A percentile compares a stretch with the other conserved stretches of the same genome.
phyloP scores from a whole-genome alignment of 768 basidiomycete species.

The Suillus subaureus region DNA sequence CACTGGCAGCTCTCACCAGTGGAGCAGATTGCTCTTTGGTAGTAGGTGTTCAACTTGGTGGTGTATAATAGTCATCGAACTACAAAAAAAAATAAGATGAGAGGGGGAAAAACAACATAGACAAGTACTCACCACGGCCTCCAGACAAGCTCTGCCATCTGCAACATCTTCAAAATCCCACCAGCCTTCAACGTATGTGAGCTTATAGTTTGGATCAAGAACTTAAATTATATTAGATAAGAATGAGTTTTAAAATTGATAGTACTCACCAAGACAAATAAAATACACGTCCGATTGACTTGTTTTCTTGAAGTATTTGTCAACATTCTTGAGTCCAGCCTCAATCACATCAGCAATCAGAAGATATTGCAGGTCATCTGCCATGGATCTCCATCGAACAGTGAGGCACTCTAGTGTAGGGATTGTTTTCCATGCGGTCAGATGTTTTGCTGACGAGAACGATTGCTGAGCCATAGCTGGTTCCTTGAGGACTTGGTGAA shows the following conservation, averaged over 20 bases:
- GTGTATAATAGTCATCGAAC: neutral
- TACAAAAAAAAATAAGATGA: neutral
- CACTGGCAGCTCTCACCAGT: neutral
- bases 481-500: neutral
- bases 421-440: neutral
- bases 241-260: no score
- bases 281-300: neutral
- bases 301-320: slow-evolving; percentile 1
- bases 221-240: no score
- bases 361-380: neutral
- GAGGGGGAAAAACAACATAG: neutral
- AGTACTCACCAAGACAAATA: no score
- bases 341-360: neutral
- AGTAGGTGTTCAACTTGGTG: neutral
- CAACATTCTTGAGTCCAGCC: neutral
- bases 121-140: neutral
- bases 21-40: no score
- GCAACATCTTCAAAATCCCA: neutral
- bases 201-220: slow-evolving; percentile 1
- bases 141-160: neutral
- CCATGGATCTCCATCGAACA: neutral
- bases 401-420: neutral
- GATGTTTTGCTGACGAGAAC: neutral
- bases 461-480: neutral
- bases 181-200: neutral